These are phyloP conservation scores for Saccharum officinarum DNA, from an alignment of 176 grass and related monocot species.

Conservation along the genomic window DNA sequence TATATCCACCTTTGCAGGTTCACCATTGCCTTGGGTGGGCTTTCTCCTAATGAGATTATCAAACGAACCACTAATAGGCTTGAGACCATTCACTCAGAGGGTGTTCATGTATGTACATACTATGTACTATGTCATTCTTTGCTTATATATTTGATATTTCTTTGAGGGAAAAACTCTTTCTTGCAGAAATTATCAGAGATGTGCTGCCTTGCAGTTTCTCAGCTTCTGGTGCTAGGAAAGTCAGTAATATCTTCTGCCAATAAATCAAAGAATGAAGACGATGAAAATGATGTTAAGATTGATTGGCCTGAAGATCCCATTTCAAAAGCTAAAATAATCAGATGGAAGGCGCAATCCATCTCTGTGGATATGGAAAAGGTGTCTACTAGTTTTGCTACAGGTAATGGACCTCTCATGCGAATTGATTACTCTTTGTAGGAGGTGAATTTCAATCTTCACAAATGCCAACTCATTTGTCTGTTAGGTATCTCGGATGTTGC, in stretches of 20 bases:
- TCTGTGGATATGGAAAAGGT: constrained; percentile 75
- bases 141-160: constrained; percentile 25
- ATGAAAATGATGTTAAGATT: constrained; percentile 56
- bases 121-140: constrained; percentile 15
- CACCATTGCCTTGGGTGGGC: constrained; percentile 68
- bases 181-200: constrained; percentile 91
- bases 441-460: constrained; percentile 2
- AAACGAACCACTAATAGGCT: constrained; percentile 86
- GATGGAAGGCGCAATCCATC: constrained; percentile 78
- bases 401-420: constrained; percentile 25
- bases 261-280: constrained; percentile 65
- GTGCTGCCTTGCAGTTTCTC: constrained; percentile 91
- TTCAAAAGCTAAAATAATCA: constrained; percentile 91
- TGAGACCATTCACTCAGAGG: constrained; percentile 91
- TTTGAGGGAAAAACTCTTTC: constrained; percentile 3
- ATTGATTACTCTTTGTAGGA: not conserved
- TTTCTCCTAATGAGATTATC: constrained; percentile 86
- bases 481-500: constrained; percentile 86
- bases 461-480: constrained; percentile 14
- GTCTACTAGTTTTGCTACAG: constrained; percentile 81
- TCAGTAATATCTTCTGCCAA: constrained; percentile 71
- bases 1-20: constrained; percentile 55
- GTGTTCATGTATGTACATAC: constrained; percentile 83
- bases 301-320: constrained; percentile 91
- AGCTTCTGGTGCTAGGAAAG: constrained; percentile 83